Evolutionary conservation across 768 basidiomycete genomes (phyloP).

Genomic region (Mycena haematopus): DNA sequence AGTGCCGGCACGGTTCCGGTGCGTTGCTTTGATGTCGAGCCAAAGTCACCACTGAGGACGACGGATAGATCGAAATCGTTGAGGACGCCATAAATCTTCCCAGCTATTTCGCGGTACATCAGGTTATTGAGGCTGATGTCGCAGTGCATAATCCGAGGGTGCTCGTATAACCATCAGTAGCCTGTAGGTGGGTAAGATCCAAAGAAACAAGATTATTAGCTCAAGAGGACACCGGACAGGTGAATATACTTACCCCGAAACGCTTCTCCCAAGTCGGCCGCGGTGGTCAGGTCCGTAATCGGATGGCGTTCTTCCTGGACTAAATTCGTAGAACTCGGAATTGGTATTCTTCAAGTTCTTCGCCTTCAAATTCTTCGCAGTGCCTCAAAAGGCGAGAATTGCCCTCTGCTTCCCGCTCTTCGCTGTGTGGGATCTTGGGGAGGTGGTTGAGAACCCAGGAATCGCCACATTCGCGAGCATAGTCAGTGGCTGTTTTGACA

Average conservation of each 20-base stretch:
- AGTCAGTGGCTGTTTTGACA: background rate
- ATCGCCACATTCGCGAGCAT: background rate
- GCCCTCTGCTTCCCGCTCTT: background rate
- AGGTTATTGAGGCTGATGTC: constrained; percentile 35
- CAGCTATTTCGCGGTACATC: constrained; percentile 32
- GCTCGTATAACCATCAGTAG: constrained; percentile 17
- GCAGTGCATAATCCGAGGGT: constrained; percentile 30
- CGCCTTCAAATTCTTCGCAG: too few relatives aligned
- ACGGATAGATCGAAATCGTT: constrained; percentile 34
- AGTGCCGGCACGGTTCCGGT: background rate
- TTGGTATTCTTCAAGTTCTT: too few relatives aligned
- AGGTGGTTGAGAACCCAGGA: background rate
- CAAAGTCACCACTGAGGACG: background rate
- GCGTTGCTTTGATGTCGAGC: background rate
- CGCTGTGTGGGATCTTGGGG: background rate
- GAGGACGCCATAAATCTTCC: constrained; percentile 32
- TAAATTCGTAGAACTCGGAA: too few relatives aligned
- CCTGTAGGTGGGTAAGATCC: background rate
- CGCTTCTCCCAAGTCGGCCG: background rate
- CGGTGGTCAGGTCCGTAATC: background rate
- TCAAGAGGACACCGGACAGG: too few relatives aligned
- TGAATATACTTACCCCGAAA: background rate
- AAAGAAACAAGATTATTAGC: too few relatives aligned
- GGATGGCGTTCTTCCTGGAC: too few relatives aligned
- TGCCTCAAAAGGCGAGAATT: too few relatives aligned